These are phyloP conservation scores for Raddia guianensis DNA, from an alignment of 176 grass and related monocot species.

Conservation along the genomic window DNA sequence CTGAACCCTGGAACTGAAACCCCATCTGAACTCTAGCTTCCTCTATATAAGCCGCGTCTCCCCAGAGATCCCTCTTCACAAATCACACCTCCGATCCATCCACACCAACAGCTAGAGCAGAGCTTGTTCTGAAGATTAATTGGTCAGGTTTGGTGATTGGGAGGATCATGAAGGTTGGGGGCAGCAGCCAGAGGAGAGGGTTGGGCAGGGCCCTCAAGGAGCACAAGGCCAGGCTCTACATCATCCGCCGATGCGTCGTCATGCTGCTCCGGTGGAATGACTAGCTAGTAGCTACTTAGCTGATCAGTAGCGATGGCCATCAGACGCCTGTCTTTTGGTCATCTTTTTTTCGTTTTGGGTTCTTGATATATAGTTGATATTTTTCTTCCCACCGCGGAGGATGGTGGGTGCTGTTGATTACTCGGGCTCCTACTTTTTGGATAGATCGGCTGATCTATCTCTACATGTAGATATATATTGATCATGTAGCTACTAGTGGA, in stretches of 20 bases:
- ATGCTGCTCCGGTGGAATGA: constrained; percentile 36
- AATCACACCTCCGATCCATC: not conserved
- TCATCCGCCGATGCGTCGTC: constrained; percentile 33
- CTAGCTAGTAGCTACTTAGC: not conserved
- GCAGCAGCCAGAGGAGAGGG: constrained; percentile 29
- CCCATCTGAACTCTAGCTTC: not conserved
- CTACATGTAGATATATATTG: constrained; percentile 15
- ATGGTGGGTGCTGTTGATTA: not conserved
- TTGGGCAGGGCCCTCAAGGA: constrained; percentile 33
- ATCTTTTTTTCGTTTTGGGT: not conserved
- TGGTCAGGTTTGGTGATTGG: not conserved
- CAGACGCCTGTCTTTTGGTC: not conserved
- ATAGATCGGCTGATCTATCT: constrained; percentile 26
- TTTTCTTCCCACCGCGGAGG: not conserved
- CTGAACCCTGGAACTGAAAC: not conserved
- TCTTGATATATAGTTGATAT: not conserved
- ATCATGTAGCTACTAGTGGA: not conserved
- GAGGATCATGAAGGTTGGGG: constrained; percentile 23
- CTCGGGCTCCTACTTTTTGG: not conserved
- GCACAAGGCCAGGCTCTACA: constrained; percentile 37
- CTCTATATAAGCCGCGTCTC: constrained; percentile 15
- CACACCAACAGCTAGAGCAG: not conserved
- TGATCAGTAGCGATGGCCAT: not conserved
- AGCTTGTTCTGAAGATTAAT: not conserved
- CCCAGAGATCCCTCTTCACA: not conserved